phyloP scores from a whole-genome alignment of 1,284 basidiomycete genomes.

The Spongispora temasekensis region DNA sequence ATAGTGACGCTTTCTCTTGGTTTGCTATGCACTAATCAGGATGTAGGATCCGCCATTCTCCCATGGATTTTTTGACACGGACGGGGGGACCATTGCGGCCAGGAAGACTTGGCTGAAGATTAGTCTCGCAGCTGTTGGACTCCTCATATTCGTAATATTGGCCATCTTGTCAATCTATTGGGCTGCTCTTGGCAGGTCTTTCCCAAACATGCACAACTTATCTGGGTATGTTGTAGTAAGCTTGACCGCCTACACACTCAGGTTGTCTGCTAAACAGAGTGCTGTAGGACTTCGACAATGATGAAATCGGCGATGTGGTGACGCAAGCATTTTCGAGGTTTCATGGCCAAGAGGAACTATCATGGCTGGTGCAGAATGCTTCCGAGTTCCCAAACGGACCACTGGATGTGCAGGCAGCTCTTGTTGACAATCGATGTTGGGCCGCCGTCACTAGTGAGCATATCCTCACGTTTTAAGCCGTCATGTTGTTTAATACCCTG shows the following conservation, averaged over 20 bases:
- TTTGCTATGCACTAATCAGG: constrained; percentile 24
- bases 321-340: constrained; percentile 35
- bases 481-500: background rate
- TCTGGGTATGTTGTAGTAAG: constrained; percentile 42
- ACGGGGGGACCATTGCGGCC: constrained; percentile 33
- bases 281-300: constrained; percentile 56
- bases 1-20: background rate
- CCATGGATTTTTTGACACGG: constrained; percentile 37
- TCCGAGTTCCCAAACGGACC: constrained; percentile 44
- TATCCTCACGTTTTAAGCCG: constrained; percentile 1
- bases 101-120: constrained; percentile 36
- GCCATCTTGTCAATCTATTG: constrained; percentile 41
- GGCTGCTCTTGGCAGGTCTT: constrained; percentile 38
- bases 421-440: constrained; percentile 48
- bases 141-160: constrained; percentile 34
- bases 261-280: background rate
- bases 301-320: constrained; percentile 45
- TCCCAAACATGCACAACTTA: constrained; percentile 36
- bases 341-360: constrained; percentile 27
- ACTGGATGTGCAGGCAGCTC: constrained; percentile 35
- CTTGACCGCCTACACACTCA: background rate
- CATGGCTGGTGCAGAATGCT: constrained; percentile 44
- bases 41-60: constrained; percentile 36
- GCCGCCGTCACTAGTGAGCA: constrained; percentile 44
- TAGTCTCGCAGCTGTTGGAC: constrained; percentile 21